Percentiles rank a stretch among this genome's conserved stretches.
These are phyloP conservation scores for Biscogniauxia mediterranea DNA, from an alignment of 2,329 filamentous ascomycete genomes.

Conservation along the genomic window DNA sequence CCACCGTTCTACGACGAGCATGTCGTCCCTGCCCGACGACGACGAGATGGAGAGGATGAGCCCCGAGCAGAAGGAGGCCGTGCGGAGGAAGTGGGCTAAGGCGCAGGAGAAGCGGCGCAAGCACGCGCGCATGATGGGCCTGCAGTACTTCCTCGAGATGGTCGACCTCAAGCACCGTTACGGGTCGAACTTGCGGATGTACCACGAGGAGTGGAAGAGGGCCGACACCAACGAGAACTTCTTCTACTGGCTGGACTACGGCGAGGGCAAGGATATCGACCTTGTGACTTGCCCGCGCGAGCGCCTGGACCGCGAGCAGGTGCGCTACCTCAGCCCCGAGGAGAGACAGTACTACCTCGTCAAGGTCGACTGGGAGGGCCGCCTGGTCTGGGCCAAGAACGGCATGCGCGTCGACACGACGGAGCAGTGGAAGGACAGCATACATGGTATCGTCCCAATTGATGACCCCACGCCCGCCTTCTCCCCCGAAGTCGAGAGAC, in stretches of 20 bases:
- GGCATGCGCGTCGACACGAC: slow-evolving; percentile 74
- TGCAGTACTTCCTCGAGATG: slow-evolving; percentile 85
- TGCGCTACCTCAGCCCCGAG: slow-evolving; percentile 80
- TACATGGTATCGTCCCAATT: slow-evolving; percentile 67
- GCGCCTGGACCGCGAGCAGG: slow-evolving; percentile 71
- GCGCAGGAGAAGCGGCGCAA: slow-evolving; percentile 58
- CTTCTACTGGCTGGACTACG: slow-evolving; percentile 90
- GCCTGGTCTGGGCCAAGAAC: slow-evolving; percentile 86
- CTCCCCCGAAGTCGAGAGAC: slow-evolving; percentile 33
- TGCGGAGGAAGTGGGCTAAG: slow-evolving; percentile 42
- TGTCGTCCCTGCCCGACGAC: slow-evolving; percentile 31
- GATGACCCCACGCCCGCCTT: slow-evolving; percentile 60
- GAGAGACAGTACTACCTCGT: slow-evolving; percentile 81
- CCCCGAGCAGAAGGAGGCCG: slow-evolving; percentile 38
- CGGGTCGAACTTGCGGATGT: slow-evolving; percentile 75
- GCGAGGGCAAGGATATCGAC: slow-evolving; percentile 69
- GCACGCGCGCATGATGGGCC: slow-evolving; percentile 74
- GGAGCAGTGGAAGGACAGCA: slow-evolving; percentile 72
- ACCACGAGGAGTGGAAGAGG: slow-evolving; percentile 82
- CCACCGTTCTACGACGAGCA: slow-evolving; percentile 43
- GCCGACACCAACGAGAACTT: slow-evolving; percentile 79
- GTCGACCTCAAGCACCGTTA: slow-evolving; percentile 85
- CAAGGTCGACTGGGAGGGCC: slow-evolving; percentile 68
- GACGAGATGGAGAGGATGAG: slow-evolving; percentile 28
- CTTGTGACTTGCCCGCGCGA: slow-evolving; percentile 71